phyloP scores from a whole-genome alignment of 2,329 filamentous ascomycete genomes.

The Trichophaea hybrida region DNA sequence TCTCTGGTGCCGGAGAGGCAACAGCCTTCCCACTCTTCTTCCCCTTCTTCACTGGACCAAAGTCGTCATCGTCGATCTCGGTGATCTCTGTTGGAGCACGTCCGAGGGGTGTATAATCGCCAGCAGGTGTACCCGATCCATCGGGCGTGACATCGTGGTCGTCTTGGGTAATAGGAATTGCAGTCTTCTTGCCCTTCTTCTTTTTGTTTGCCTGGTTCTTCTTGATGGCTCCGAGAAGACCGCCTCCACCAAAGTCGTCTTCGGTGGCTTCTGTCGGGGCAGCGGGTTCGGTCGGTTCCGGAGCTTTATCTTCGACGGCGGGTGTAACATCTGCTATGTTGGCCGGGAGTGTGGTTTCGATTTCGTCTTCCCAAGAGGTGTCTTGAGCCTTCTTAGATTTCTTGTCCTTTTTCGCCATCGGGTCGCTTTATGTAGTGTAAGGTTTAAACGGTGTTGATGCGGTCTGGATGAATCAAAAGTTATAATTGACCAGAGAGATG shows the following conservation, averaged over 20 bases:
- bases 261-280: slow-evolving; percentile 34
- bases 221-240: slow-evolving; percentile 63
- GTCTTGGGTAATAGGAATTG: slow-evolving; percentile 19
- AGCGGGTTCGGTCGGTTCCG: slow-evolving; percentile 39
- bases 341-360: slow-evolving; percentile 71
- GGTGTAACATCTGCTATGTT: slow-evolving; percentile 47
- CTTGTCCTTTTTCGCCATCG: slow-evolving; percentile 25
- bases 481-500: neutral
- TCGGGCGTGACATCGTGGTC: slow-evolving; percentile 20
- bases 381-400: slow-evolving; percentile 22
- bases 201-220: slow-evolving; percentile 78
- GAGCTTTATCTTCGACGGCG: slow-evolving; percentile 36
- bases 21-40: slow-evolving; percentile 43
- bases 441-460: neutral
- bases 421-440: neutral
- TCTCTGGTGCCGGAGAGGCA: slow-evolving; percentile 31
- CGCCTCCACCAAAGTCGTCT: slow-evolving; percentile 45
- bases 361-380: slow-evolving; percentile 27
- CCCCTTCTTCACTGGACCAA: slow-evolving; percentile 54
- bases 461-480: neutral
- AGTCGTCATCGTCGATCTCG: slow-evolving; percentile 72
- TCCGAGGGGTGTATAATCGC: slow-evolving; percentile 37
- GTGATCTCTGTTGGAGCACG: slow-evolving; percentile 71
- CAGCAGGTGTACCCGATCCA: slow-evolving; percentile 35
- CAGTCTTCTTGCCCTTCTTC: slow-evolving; percentile 58